A percentile compares a stretch with the other conserved stretches of the same genome.
Conservation (phyloP, 352 stramenopile species). For the Phytophthora sojae region DNA sequence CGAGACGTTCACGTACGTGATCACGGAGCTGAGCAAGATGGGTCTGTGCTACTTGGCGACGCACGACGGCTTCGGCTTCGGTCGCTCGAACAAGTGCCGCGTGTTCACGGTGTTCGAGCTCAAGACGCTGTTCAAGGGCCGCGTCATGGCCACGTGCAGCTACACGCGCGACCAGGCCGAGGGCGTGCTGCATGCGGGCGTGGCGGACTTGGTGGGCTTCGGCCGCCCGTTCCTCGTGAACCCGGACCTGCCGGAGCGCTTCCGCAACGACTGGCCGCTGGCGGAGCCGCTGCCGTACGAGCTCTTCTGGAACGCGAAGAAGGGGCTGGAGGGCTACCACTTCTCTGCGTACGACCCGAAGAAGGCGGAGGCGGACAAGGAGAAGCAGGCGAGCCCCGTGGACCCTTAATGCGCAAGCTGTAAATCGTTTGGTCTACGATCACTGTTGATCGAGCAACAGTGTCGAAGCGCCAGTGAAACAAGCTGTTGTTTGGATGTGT, state of each 20-base stretch:
- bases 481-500: too few species aligned
- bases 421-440: too few species aligned
- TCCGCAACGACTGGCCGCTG: slow-evolving; percentile 35
- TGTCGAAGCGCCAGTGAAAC: too few species aligned
- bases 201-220: slow-evolving; percentile 41
- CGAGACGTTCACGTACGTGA: slow-evolving; percentile 51
- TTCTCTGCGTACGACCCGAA: slow-evolving; percentile 20
- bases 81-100: slow-evolving; percentile 37
- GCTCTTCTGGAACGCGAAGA: slow-evolving; percentile 21
- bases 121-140: slow-evolving; percentile 40
- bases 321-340: slow-evolving; percentile 17
- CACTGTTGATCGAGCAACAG: too few species aligned
- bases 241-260: slow-evolving; percentile 46
- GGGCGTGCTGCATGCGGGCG: slow-evolving; percentile 39
- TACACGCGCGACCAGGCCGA: slow-evolving; percentile 50
- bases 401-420: slow-evolving; percentile 4
- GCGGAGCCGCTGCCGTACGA: slow-evolving; percentile 5
- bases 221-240: slow-evolving; percentile 44
- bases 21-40: slow-evolving; percentile 39
- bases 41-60: slow-evolving; percentile 51
- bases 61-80: slow-evolving; percentile 45
- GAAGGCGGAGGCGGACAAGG: slow-evolving; percentile 1
- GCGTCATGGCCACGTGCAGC: slow-evolving; percentile 37
- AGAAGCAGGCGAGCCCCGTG: slow-evolving; percentile 4
- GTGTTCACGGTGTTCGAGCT: slow-evolving; percentile 37